Percentiles rank a stretch among this genome's conserved stretches.
Evolutionary conservation across 768 basidiomycete genomes (phyloP).

Genomic region (Russula sp.): DNA sequence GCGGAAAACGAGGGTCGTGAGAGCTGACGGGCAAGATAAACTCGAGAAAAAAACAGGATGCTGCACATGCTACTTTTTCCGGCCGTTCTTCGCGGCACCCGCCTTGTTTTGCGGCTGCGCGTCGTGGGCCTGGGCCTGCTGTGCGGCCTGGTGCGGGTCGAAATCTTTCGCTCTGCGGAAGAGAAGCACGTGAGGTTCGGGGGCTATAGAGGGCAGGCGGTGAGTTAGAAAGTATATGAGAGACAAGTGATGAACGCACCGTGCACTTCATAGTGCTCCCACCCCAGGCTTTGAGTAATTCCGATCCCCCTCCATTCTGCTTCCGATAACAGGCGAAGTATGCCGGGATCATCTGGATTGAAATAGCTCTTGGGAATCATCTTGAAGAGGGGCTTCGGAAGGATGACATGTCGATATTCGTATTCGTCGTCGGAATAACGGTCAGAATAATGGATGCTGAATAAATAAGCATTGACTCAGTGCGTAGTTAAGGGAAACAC

Average conservation of each 20-base stretch:
- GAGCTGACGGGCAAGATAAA: conserved; percentile 22
- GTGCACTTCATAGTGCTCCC: conserved; percentile 98
- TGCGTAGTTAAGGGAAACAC: conserved; percentile 9
- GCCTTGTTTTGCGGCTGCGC: conserved; percentile 25
- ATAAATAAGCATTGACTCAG: conserved; percentile 10
- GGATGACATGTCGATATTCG: conserved; percentile 96
- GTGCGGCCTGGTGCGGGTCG: conserved; percentile 29
- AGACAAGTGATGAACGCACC: conserved; percentile 38
- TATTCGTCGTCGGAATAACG: conserved; percentile 87
- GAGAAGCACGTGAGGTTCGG: conserved; percentile 89
- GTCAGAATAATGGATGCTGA: conserved; percentile 85
- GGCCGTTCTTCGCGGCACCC: conserved; percentile 35
- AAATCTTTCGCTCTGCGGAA: conserved; percentile 80
- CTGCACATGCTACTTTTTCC: conserved; percentile 35
- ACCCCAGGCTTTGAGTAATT: conserved; percentile 92
- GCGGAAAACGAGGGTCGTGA: conserved; percentile 25
- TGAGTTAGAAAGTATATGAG: conserved; percentile 7
- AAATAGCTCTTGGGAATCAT: conserved; percentile 86
- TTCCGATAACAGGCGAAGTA: conserved; percentile 77
- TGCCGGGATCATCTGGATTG: conserved; percentile 62
- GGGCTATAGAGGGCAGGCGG: conserved; percentile 43
- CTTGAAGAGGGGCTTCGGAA: conserved; percentile 92
- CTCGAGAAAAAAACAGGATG: neutral
- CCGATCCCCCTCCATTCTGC: conserved; percentile 95
- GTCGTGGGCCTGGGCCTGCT: conserved; percentile 13